Evolutionary conservation across 208 protist genomes (phyloP).

Genomic region (Trypanosoma scelopori): DNA sequence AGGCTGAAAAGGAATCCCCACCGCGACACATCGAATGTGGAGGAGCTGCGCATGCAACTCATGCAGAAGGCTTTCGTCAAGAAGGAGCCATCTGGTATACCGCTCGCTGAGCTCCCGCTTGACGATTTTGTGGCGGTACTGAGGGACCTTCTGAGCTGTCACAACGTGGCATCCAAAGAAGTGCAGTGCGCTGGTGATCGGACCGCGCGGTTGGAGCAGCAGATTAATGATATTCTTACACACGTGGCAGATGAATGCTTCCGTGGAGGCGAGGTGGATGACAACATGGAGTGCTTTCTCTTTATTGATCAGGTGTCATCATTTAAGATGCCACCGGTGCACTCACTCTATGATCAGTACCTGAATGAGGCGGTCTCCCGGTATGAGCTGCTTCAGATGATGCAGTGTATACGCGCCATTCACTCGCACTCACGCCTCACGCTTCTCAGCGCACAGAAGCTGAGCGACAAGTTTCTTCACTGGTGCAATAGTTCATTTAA

Average conservation of each 20-base stretch:
- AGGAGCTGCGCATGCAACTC: constrained; percentile 15
- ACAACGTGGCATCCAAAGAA: constrained; percentile 16
- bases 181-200: constrained; percentile 29
- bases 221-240: constrained; percentile 50
- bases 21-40: background rate
- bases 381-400: constrained; percentile 84
- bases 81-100: constrained; percentile 34
- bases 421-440: constrained; percentile 62
- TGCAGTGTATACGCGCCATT: constrained; percentile 80
- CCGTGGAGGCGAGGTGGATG: constrained; percentile 12
- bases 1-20: background rate
- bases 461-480: constrained; percentile 54
- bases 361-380: constrained; percentile 80
- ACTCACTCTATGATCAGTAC: constrained; percentile 80
- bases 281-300: constrained; percentile 69
- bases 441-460: constrained; percentile 66
- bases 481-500: constrained; percentile 67
- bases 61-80: constrained; percentile 29
- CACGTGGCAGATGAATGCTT: constrained; percentile 44
- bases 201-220: constrained; percentile 27
- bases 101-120: constrained; percentile 42
- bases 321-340: constrained; percentile 59
- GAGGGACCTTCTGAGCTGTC: constrained; percentile 31
- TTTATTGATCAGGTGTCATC: constrained; percentile 87
- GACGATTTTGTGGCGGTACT: constrained; percentile 24